Evolutionary conservation across 2,329 filamentous ascomycete genomes (phyloP), one percentile per base, ranked within the genome.

Genomic region (Stachybotrys chlorohalonatus): DNA sequence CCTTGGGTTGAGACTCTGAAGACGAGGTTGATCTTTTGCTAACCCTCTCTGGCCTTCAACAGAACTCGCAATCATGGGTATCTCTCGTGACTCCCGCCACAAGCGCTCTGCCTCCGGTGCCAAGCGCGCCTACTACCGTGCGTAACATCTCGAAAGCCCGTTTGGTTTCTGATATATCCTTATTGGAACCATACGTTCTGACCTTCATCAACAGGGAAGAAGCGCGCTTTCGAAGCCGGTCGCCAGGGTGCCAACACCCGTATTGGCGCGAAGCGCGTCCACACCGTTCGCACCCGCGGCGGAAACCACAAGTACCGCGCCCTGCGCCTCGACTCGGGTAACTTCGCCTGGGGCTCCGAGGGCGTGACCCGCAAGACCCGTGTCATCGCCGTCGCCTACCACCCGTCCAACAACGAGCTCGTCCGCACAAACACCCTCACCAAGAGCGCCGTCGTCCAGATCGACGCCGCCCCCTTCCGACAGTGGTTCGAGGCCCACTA

Each of bases 401-500:
- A 99, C 81, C 95, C 94, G 62, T 96, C 93, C 76, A 99, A 99
- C 92, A 99, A 99, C 90, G 94, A 99, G 83, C 86, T 99, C 69
- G 92, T 99, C 83, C 94, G 94, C 74, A 99, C 94, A 79, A 99
- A 99, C 88, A 97, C 94, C 82, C 85, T 99, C 76, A 99, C 94
- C 84, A 95, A 92, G 82, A 90, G 90, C 73, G 94, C 94, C 80
- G 90, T 99, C 72, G 90, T 99, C 76, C 94, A 99, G 84, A 82
- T 99, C 79, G 94, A 99, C 78, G 94, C 95, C 70, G 90, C 94
- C 62, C 94, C 94, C 67, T 99, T 99, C 90, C 85, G 94, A 76
- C 93, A 97, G 82, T 99, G 94, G 94, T 99, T 95, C 81, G 94
- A 99, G 86, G 90, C 94, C 67, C 94, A 99, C 88, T 99, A 99